phyloP scores from a whole-genome alignment of 306 rosid genomes.

The Vigna trinervia region DNA sequence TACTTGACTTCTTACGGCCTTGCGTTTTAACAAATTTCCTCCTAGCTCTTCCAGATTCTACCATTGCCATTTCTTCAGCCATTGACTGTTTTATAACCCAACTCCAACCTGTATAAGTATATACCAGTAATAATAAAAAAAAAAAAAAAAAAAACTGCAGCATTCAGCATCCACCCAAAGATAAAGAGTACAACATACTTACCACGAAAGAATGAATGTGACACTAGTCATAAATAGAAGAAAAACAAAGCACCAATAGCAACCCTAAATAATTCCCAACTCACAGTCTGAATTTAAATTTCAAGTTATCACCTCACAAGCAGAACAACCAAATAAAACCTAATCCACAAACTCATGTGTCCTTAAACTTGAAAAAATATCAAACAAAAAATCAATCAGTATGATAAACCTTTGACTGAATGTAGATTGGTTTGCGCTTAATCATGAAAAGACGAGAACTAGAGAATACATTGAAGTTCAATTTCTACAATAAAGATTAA shows the following conservation, averaged over 20 bases:
- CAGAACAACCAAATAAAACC: neutral
- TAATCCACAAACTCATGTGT: neutral
- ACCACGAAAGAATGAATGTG: neutral
- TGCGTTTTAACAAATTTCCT: conserved; percentile 60
- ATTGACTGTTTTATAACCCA: conserved; percentile 42
- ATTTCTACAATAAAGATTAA: neutral
- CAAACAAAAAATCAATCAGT: neutral
- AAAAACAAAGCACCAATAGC: neutral
- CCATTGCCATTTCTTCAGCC: conserved; percentile 61
- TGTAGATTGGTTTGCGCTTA: neutral
- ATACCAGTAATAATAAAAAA: neutral
- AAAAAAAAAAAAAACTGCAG: neutral
- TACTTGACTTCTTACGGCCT: conserved; percentile 54
- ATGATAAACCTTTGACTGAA: neutral
- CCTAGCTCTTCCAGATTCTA: conserved; percentile 54
- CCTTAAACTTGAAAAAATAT: neutral
- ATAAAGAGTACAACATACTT: neutral
- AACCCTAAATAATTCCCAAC: neutral
- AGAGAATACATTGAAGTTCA: neutral
- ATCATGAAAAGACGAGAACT: neutral
- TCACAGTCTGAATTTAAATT: neutral
- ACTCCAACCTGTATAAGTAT: conserved; percentile 35
- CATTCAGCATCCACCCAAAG: neutral
- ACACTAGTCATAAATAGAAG: neutral
- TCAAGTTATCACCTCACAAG: neutral